Base-by-base conservation (phyloP, 176 grass and related monocot genomes). In the Alopecurus myosuroides region DNA sequence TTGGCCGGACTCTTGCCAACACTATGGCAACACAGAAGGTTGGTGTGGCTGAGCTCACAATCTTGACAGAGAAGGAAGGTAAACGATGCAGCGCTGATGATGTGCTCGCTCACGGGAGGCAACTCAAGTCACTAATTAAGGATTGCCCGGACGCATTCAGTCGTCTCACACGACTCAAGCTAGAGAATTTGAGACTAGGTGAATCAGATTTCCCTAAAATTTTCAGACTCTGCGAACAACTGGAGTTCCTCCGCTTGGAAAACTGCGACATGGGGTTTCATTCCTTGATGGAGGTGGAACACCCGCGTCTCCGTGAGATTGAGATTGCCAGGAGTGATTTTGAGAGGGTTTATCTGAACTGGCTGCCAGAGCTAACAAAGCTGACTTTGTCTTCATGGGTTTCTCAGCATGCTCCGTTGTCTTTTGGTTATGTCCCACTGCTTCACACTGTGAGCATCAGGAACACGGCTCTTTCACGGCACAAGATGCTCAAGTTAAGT, bases 401-500 rank as follows among this genome's bases (percentile, higher is more conserved):
- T 0, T 17, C 41, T 50, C 6, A 14, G 22, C 1, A 25, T 17
- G 78, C 67, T 67, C 61, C 78, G 2, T 50, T 81, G 28, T 81
- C 42, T 36, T 68, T 37, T 68, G 33, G 19, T 39, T n/a, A 68
- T 68, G 64, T 68, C 34, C 64, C 64, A n/a, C 19, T 51, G 44
- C 64, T 68, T 9, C 62, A 65, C 6, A 68, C 18, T 9, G 9
- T 68, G 9, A 68, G 9, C 19, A 39, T 68, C 19, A 5, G 3
- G 2, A 68, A n/a, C n/a, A 11, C 34, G 0, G 19, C 64, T 68
- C 64, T 68, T 45, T 51, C 64, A 67, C 25, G 44, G 30, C 29
- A 63, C 30, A 22, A 45, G 64, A 39, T 81, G 61, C 61, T 81
- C 44, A 67, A 67, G 78, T 30, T 73, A 28, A 73, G 70, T 73